phyloP scores from a whole-genome alignment of 2,329 filamentous ascomycete genomes.

The Dothideomycetidae sp. region DNA sequence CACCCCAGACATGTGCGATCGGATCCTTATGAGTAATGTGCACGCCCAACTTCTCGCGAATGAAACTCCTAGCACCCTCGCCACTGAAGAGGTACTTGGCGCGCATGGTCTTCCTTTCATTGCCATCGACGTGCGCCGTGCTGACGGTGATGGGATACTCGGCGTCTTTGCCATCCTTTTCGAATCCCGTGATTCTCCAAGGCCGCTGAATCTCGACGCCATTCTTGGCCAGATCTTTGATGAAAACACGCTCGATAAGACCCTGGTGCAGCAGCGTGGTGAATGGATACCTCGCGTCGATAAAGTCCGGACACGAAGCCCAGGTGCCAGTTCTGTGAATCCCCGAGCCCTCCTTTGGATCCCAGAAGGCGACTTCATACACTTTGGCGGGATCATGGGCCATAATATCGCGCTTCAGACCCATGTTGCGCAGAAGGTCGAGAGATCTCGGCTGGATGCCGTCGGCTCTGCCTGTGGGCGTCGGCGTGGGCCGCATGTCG shows the following conservation, averaged over 20 bases:
- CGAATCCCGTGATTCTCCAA: conserved; percentile 48
- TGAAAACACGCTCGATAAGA: conserved; percentile 47
- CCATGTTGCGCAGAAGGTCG: conserved; percentile 79
- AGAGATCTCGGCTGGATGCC: conserved; percentile 83
- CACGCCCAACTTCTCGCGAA: conserved; percentile 50
- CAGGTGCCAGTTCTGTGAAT: conserved; percentile 52
- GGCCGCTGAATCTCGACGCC: conserved; percentile 43
- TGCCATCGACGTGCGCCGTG: conserved; percentile 62
- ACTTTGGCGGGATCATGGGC: conserved; percentile 74
- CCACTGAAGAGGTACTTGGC: conserved; percentile 50
- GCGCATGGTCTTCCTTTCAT: conserved; percentile 48
- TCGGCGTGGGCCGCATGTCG: conserved; percentile 77
- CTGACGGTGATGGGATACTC: conserved; percentile 70
- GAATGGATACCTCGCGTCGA: conserved; percentile 50
- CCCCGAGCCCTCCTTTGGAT: conserved; percentile 38
- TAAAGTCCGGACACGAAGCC: conserved; percentile 78
- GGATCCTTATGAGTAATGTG: conserved; percentile 50
- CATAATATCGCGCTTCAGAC: conserved; percentile 78
- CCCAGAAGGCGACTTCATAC: conserved; percentile 56
- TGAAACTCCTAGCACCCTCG: conserved; percentile 47
- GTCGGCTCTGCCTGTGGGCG: conserved; percentile 72
- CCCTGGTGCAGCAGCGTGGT: conserved; percentile 49
- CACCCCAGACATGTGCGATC: conserved; percentile 50
- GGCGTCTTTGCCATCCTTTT: conserved; percentile 45
- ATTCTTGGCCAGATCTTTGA: conserved; percentile 46